Base-by-base conservation (phyloP, 23 red algal genomes). In the Chondrus crispus region DNA sequence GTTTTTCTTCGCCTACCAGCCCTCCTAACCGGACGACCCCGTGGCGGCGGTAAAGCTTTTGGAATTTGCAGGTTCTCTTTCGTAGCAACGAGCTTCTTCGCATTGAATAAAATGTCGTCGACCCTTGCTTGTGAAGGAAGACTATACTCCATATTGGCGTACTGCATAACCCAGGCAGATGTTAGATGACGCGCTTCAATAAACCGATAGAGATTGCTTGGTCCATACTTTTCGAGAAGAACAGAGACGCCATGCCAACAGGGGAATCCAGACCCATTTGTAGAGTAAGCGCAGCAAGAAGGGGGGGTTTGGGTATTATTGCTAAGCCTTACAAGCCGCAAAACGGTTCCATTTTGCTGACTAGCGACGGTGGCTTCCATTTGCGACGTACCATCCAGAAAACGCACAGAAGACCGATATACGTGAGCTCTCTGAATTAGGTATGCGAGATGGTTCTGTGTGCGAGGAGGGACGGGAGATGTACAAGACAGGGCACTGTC, bases 1-100 rank as follows among this genome's bases (percentile, higher is more conserved):
- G 35, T 40, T 44, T 85, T 85, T 11, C 81, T 29, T 6, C 81
- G 19, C 2, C 48, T 36, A 26, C 81, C 81, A 68, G 54, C 81
- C 48, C 43, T 85, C 41, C 47, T 85, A 8, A 85, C 81, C 47
- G 51, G 55, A 8, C 81, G 81, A 6, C 54, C 81, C 32, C 81
- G 81, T 39, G 81, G 81, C 13, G 55, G 81, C 42, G 81, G 55
- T 45, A 85, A 38, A 2, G 81, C 81, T 68, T 85, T 85, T 5
- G 81, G 81, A 33, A 69, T 85, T 24, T 41, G 63, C 54, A 85
- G 3, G 68, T 85, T 85, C 35, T n/a, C 22, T 4, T 40, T 40
- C 9, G 30, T 68, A 2, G 68, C 2, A 50, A 85, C 81, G 42
- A 69, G 33, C 4, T 45, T 3, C 20, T 85, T 85, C 20, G 81